Conservation (phyloP, 2,329 filamentous ascomycete genomes). For the Tolypocladium tropicale region DNA sequence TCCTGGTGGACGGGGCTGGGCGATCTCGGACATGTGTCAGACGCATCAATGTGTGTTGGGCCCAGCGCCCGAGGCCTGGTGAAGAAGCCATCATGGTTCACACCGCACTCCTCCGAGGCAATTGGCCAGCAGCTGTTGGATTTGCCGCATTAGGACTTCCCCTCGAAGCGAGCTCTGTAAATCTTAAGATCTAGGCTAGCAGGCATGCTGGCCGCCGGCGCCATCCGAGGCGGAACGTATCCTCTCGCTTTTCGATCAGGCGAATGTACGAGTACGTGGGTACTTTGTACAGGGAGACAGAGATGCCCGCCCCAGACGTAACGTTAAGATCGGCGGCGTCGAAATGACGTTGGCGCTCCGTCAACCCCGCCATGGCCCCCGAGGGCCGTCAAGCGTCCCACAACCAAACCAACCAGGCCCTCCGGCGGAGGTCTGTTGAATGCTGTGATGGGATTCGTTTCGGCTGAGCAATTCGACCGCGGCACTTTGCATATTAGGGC, state of each 20-base stretch:
- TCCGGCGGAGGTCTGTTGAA: too few species aligned
- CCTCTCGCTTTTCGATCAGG: background rate
- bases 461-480: too few species aligned
- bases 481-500: too few species aligned
- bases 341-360: background rate
- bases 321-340: background rate
- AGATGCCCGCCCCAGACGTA: background rate
- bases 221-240: background rate
- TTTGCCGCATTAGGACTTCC: background rate
- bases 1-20: background rate
- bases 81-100: background rate
- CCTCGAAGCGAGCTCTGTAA: too few species aligned
- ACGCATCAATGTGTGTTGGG: background rate
- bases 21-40: background rate
- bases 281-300: too few species aligned
- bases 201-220: background rate
- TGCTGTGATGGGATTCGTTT: too few species aligned
- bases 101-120: background rate
- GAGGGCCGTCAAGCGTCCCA: background rate
- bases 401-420: too few species aligned
- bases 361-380: background rate
- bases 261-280: too few species aligned
- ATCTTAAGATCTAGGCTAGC: too few species aligned
- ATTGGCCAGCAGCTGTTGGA: background rate
- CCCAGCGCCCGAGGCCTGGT: background rate